Evolutionary conservation across 371 early-diverging fungal genomes (phyloP), one percentile per base, ranked within the genome.

Genomic region (Chytridium lagenaria): DNA sequence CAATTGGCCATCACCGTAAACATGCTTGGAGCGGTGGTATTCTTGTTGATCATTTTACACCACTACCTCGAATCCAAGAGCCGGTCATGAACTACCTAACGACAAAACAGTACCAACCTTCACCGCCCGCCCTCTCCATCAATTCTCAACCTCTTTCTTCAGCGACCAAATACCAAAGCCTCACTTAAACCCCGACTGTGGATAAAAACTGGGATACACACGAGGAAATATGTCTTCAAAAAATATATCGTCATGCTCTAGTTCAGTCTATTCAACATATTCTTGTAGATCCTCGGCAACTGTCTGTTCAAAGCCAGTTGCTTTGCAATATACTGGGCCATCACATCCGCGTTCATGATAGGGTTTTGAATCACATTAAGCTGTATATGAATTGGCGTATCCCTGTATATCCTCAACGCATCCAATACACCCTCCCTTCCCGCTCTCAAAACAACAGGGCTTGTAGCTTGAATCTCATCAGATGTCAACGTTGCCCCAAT

Each of bases 361-460:
- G 86, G 84, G 68, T 85, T 85, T 37, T 40, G 28, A 37, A 85
- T 77, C 44, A 82, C 72, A 57, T 83, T 85, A 69, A 81, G 70
- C 49, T 77, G 77, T 34, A 85, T 63, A 26, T 80, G 71, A 36
- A 85, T 79, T 15, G 82, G 82, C 1, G 34, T 39, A 40, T 81
- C 78, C 23, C 80, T 40, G 67, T 80, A 82, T 10, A 85, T 78
- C 39, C 77, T 75, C 52, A 85, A 44, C 10, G 81, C 83, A 31
- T 75, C 71, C 30, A 78, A 59, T 3, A 75, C 65, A 1, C 76
- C 78, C n/a, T 73, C 73, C 40, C 65, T 34, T 26, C 31, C 1
- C 3, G 69, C 72, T 23, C 69, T 34, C 28, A 74, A 76, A 38
- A 75, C 40, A 28, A 71, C 22, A 16, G 74, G 76, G 49, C 52